Conservation (phyloP, 1,139 yeast species). For the Debaryomyces robertsiae region DNA sequence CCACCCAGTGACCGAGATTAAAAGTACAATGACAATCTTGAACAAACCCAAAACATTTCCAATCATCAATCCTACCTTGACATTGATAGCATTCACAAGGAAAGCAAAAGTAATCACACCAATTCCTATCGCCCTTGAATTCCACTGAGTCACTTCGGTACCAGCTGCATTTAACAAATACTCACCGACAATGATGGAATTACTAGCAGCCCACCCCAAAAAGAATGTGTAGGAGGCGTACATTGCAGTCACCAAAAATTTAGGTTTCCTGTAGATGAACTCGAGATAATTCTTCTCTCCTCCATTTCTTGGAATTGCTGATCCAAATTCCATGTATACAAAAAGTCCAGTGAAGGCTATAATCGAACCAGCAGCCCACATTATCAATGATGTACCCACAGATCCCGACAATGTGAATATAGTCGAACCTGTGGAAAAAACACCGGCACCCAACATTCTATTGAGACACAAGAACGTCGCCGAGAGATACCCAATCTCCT, state of each 20-base stretch:
- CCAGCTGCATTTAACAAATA: constrained; percentile 69
- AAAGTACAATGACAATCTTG: constrained; percentile 66
- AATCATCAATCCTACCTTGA: constrained; percentile 65
- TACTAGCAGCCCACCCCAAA: constrained; percentile 86
- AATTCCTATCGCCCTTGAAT: constrained; percentile 72
- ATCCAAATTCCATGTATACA: constrained; percentile 83
- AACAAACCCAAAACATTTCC: constrained; percentile 73
- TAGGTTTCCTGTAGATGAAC: constrained; percentile 68
- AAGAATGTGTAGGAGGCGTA: constrained; percentile 76
- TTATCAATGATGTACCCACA: constrained; percentile 68
- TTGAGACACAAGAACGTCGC: constrained; percentile 73
- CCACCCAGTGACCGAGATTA: constrained; percentile 79
- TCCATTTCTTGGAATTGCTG: constrained; percentile 83
- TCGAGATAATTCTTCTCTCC: constrained; percentile 87
- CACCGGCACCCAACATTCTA: constrained; percentile 87
- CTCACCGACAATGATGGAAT: constrained; percentile 55
- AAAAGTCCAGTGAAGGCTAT: constrained; percentile 74
- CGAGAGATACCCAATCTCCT: constrained; percentile 65
- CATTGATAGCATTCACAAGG: constrained; percentile 60
- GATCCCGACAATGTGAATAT: constrained; percentile 71
- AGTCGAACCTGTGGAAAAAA: constrained; percentile 82
- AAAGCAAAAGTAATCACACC: constrained; percentile 76
- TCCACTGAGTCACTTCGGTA: constrained; percentile 68
- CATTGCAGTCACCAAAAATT: constrained; percentile 69
- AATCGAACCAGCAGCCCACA: constrained; percentile 79